Percentiles rank a stretch among this genome's conserved stretches.
phyloP scores from a whole-genome alignment of 371 early-diverging fungal genomes.

The Zychaea mexicana region DNA sequence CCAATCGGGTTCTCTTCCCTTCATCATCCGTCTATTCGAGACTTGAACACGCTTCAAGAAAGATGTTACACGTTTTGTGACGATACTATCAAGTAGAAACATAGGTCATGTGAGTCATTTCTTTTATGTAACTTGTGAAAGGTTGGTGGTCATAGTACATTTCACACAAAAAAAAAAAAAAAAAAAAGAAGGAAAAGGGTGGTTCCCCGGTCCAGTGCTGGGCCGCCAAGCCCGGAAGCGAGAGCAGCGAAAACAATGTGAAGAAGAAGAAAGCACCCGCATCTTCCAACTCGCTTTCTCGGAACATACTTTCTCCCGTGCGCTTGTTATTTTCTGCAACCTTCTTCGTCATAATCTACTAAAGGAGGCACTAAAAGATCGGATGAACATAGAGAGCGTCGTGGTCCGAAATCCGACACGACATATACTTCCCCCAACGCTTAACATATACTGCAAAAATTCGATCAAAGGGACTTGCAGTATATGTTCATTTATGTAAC shows the following conservation, averaged over 20 bases:
- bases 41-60: too few species aligned
- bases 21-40: background rate
- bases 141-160: background rate
- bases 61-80: too few species aligned
- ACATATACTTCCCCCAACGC: background rate
- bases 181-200: background rate
- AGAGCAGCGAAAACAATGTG: too few species aligned
- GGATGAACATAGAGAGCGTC: background rate
- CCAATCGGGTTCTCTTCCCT: background rate
- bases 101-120: too few species aligned
- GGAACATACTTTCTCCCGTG: background rate
- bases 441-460: slow-evolving; percentile 2
- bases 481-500: background rate
- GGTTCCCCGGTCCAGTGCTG: background rate
- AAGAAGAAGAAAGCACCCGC: too few species aligned
- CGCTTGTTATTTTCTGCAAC: background rate
- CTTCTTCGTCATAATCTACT: background rate
- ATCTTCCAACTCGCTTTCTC: too few species aligned
- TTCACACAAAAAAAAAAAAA: background rate
- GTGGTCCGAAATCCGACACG: background rate
- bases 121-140: too few species aligned
- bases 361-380: background rate
- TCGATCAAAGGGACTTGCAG: background rate
- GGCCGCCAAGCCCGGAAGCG: background rate
- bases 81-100: too few species aligned